These are phyloP conservation scores for Rhododendron griersonianum DNA, from an alignment of 148 eudicot species.

Conservation along the genomic window DNA sequence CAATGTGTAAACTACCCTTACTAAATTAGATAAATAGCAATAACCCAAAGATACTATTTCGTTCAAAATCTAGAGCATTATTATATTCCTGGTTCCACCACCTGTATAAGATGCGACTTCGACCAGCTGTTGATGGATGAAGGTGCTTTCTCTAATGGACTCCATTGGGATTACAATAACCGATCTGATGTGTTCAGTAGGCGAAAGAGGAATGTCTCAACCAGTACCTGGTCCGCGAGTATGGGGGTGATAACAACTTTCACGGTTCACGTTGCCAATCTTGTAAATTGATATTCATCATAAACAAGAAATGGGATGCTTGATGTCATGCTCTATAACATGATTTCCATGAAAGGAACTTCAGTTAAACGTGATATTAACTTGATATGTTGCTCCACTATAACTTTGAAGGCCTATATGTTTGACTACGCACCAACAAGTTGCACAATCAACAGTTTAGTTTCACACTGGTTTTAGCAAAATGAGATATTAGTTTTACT, in stretches of 20 bases:
- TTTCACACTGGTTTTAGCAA: background rate
- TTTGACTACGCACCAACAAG: background rate
- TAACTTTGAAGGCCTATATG: background rate
- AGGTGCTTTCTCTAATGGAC: background rate
- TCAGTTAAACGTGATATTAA: background rate
- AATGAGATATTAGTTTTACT: background rate
- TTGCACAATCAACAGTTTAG: background rate
- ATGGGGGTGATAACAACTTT: background rate
- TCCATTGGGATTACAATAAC: background rate
- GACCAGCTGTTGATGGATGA: background rate
- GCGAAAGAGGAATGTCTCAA: background rate
- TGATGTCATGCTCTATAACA: background rate
- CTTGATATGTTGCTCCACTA: background rate
- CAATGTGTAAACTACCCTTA: background rate
- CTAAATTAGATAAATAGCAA: background rate
- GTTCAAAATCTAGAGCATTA: background rate
- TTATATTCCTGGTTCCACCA: background rate
- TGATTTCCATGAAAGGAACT: background rate
- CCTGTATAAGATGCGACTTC: background rate
- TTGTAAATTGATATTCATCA: background rate
- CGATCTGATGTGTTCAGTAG: background rate
- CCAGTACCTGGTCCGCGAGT: background rate
- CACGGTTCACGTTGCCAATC: background rate
- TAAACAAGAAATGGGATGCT: background rate
- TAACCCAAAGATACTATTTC: background rate